These are phyloP conservation scores for Cyclocybe cylindracea DNA, from an alignment of 768 basidiomycete genomes.

Conservation along the genomic window DNA sequence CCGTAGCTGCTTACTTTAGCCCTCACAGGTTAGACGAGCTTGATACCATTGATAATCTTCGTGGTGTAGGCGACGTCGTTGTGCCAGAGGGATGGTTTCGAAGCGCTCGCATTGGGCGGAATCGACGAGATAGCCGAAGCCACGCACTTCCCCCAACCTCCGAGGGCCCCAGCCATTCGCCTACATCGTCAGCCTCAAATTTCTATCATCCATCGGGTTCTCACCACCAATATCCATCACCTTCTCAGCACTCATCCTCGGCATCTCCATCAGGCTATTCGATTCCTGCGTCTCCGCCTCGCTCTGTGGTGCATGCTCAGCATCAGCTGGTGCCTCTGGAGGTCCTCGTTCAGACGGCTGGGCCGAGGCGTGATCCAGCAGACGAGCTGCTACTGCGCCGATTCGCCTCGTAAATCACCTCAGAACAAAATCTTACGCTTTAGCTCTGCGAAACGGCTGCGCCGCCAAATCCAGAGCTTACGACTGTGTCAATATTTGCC, in stretches of 20 bases:
- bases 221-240: constrained; percentile 23
- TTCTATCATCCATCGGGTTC: constrained; percentile 17
- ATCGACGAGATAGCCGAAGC: constrained; percentile 49
- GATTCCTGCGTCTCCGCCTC: constrained; percentile 39
- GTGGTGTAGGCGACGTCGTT: constrained; percentile 59
- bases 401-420: constrained; percentile 40
- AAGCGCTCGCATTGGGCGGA: constrained; percentile 73
- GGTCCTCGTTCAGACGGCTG: constrained; percentile 56
- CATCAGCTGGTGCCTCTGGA: constrained; percentile 61
- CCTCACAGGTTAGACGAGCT: constrained; percentile 73
- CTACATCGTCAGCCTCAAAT: constrained; percentile 22
- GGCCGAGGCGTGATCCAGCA: constrained; percentile 57
- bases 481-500: not conserved
- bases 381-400: constrained; percentile 67
- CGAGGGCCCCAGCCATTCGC: constrained; percentile 24
- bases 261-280: constrained; percentile 33
- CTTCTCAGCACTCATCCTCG: constrained; percentile 25
- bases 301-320: constrained; percentile 25
- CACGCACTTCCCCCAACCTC: constrained; percentile 34
- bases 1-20: constrained; percentile 80
- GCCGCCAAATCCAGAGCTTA: constrained; percentile 1
- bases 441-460: not conserved
- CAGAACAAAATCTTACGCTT: not conserved
- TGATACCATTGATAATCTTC: constrained; percentile 70
- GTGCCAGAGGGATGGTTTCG: constrained; percentile 81